A percentile compares a stretch with the other conserved stretches of the same genome.
Evolutionary conservation across 305 asterid genomes (phyloP).

Genomic region (Striga hermonthica): DNA sequence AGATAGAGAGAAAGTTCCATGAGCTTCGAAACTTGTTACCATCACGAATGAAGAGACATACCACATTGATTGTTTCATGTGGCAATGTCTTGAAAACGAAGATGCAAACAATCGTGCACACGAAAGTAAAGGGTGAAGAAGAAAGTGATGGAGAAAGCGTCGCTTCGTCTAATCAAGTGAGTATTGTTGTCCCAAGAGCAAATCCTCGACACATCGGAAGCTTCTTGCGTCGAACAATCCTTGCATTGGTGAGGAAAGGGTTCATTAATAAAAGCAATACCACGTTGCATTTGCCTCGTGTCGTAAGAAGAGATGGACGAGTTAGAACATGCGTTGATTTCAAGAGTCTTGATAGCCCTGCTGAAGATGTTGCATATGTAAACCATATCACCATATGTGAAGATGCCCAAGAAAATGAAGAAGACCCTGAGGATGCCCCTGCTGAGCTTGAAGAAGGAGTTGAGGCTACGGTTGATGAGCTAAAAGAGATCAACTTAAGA

Average conservation of each 20-base stretch:
- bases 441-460: neutral
- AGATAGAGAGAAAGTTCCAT: too few relatives aligned
- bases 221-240: neutral
- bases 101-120: too few relatives aligned
- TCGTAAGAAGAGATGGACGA: neutral
- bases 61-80: too few relatives aligned
- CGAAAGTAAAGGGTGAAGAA: too few relatives aligned
- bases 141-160: neutral
- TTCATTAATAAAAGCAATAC: too few relatives aligned
- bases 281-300: neutral
- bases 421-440: neutral
- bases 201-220: neutral
- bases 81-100: too few relatives aligned
- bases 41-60: too few relatives aligned
- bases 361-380: neutral
- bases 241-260: neutral
- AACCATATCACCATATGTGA: neutral
- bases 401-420: neutral
- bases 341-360: neutral
- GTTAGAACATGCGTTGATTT: neutral
- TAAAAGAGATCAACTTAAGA: neutral
- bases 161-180: neutral
- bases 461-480: neutral
- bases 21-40: too few relatives aligned
- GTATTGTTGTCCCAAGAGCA: neutral